These are phyloP conservation scores for Fusarium aywerte DNA, from an alignment of 2,329 filamentous ascomycete genomes.

Conservation along the genomic window DNA sequence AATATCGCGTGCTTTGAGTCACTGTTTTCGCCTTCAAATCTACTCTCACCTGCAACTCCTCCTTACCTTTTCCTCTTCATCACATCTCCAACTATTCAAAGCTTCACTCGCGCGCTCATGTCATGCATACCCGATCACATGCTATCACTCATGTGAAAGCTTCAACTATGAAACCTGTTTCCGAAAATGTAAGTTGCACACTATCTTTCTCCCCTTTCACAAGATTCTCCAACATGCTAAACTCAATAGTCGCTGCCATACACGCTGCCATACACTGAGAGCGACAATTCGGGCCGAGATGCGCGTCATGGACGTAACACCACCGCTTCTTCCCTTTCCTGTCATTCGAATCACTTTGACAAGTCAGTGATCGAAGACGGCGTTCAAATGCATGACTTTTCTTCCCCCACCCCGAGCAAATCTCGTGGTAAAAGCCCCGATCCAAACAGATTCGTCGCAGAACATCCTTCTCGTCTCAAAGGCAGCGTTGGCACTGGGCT, in stretches of 20 bases:
- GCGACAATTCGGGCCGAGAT: conserved; percentile 38
- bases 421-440: conserved; percentile 13
- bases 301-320: conserved; percentile 31
- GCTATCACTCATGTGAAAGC: not conserved
- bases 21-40: not conserved
- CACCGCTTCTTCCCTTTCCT: conserved; percentile 28
- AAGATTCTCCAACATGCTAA: conserved; percentile 4
- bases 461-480: conserved; percentile 21
- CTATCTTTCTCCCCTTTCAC: not conserved
- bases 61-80: not conserved
- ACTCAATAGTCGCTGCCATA: conserved; percentile 29
- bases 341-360: conserved; percentile 23
- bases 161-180: conserved; percentile 27
- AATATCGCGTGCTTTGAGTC: not conserved
- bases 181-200: conserved; percentile 21
- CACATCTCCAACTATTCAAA: not conserved
- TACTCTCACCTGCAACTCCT: not conserved
- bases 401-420: conserved; percentile 10
- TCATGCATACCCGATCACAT: not conserved
- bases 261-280: conserved; percentile 30
- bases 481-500: not conserved
- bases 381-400: conserved; percentile 24
- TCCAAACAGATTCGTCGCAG: conserved; percentile 29
- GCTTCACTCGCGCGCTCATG: not conserved
- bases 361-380: conserved; percentile 15